Conservation (phyloP, 306 rosid species). For the Abrus precatorius region DNA sequence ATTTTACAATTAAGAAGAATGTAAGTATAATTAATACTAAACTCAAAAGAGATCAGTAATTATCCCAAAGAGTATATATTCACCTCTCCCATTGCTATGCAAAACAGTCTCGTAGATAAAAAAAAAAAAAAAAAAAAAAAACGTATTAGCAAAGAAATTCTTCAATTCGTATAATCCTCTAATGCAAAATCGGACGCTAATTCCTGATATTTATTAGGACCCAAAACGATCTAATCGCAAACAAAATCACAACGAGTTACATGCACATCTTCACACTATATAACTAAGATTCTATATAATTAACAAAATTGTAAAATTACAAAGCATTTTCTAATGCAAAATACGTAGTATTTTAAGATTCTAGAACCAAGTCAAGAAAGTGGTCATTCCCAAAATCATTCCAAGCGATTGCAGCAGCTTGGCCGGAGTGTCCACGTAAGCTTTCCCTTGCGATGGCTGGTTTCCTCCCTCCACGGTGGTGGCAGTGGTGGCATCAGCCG, state of each 20-base stretch:
- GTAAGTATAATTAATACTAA: no score
- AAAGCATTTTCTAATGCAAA: not conserved
- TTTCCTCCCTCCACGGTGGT: not conserved
- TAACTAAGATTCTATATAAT: no score
- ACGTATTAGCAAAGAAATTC: not conserved
- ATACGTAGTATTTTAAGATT: not conserved
- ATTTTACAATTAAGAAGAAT: no score
- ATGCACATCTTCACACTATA: not conserved
- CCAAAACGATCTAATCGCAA: not conserved
- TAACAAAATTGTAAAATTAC: no score
- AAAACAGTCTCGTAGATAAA: not conserved
- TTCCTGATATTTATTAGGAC: not conserved
- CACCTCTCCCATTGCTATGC: not conserved
- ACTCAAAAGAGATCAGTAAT: no score
- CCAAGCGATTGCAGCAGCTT: constrained; percentile 53
- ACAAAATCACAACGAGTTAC: not conserved
- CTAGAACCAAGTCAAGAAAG: constrained; percentile 44
- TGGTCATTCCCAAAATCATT: constrained; percentile 45
- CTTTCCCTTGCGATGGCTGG: not conserved
- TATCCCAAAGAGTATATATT: no score
- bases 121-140: not conserved
- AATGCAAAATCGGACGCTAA: not conserved
- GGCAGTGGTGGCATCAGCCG: constrained; percentile 40
- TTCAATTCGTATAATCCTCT: not conserved
- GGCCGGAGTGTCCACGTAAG: constrained; percentile 43